Evolutionary conservation across 768 basidiomycete genomes (phyloP), one percentile per base, ranked within the genome.

Genomic region (Agaricus subrufescens): DNA sequence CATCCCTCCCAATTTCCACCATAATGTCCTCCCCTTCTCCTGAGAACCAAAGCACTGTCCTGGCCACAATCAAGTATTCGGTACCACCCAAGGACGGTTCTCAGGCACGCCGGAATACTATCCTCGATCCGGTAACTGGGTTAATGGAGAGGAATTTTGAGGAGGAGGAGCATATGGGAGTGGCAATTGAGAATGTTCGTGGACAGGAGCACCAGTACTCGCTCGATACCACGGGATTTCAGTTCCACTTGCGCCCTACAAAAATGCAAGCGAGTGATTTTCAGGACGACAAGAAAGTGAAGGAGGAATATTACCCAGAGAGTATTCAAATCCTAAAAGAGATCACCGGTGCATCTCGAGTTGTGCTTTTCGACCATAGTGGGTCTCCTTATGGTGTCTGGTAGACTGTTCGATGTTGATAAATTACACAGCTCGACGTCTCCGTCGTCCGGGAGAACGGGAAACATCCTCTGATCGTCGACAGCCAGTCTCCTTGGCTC

Each of bases 311-410:
- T 63, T 87, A 86, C 61, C 75, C 78, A 0, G 86, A 87, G 67
- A 80, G 79, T 61, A 70, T 75, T 15, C 79, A 80, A 62, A 70
- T 85, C 43, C 65, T 86, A 43, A 85, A 86, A 71, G 65, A 79
- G 56, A 53, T 81, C 9, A 85, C 84, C 0, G 84, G 86, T 3
- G 86, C 85, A 0, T 79, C 72, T 60, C 71, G 74, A 26, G 81
- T 84, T 9, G 78, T 69, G 6, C 46, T 85, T 12, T 87, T 87
- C 60, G 84, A 86, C 61, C 84, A 86, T 62, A 85, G 85, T 83
- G 56, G 52, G 83, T 61, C 52, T 54, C 31, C 44, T 55, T 26
- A 52, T 61, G 26, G 58, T 74, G 1, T 65, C 75, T 44, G 19
- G 15, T 15, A n/a, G 1, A 10, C 12, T 34, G 30, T 14, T 15